A percentile compares a stretch with the other conserved stretches of the same genome.
Conservation (phyloP, 768 basidiomycete species). For the Saitozyma sp. region DNA sequence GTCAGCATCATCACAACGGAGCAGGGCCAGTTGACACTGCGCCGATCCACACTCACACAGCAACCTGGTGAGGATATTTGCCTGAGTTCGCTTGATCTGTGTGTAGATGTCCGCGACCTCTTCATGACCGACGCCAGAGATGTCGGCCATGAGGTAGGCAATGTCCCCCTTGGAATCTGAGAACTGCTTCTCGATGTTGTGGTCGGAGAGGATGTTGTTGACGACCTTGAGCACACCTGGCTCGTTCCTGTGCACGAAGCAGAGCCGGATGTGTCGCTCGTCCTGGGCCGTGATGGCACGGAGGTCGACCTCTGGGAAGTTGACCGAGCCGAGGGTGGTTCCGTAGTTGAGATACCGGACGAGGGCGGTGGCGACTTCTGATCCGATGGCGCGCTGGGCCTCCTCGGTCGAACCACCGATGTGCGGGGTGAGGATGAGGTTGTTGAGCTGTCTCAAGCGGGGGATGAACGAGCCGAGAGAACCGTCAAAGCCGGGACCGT, state of each 20-base stretch:
- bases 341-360: conserved; percentile 89
- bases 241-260: conserved; percentile 88
- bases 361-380: conserved; percentile 84
- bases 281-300: conserved; percentile 86
- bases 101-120: conserved; percentile 78
- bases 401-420: conserved; percentile 99
- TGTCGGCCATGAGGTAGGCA: conserved; percentile 94
- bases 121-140: conserved; percentile 78
- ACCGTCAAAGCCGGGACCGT: conserved; percentile 84
- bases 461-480: conserved; percentile 81
- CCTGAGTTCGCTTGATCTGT: conserved; percentile 71
- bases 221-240: conserved; percentile 77
- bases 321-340: conserved; percentile 86
- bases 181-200: conserved; percentile 99
- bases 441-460: conserved; percentile 71
- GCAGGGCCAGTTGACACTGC: too few relatives aligned
- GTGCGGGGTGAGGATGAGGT: conserved; percentile 96
- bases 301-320: conserved; percentile 98
- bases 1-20: conserved; percentile 8
- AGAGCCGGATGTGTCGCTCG: conserved; percentile 77
- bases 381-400: conserved; percentile 94
- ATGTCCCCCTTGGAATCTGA: conserved; percentile 65
- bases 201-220: conserved; percentile 88
- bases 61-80: conserved; percentile 88
- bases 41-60: conserved; percentile 55